Evolutionary conservation across 2,329 filamentous ascomycete genomes (phyloP).

Genomic region (Apiospora aurea): DNA sequence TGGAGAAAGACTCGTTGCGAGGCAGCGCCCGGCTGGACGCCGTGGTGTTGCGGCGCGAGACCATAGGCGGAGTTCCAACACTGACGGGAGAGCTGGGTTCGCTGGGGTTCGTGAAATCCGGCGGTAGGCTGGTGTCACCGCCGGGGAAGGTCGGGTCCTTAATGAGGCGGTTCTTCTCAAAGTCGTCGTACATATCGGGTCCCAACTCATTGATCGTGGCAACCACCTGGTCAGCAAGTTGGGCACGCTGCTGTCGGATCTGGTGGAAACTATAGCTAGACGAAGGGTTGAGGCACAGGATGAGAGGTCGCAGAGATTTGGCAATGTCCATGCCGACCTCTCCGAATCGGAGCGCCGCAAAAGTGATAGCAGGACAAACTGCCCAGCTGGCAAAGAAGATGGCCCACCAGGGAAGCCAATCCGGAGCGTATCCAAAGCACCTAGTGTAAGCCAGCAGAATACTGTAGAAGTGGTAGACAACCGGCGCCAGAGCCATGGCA

Average conservation of each 20-base stretch:
- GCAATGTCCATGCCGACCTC: slow-evolving; percentile 99
- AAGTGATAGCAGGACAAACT: slow-evolving; percentile 87
- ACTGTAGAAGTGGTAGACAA: slow-evolving; percentile 84
- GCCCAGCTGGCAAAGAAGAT: slow-evolving; percentile 78
- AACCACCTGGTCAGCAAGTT: slow-evolving; percentile 83
- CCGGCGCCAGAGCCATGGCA: slow-evolving; percentile 81
- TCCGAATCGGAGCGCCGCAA: slow-evolving; percentile 91
- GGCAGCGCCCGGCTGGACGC: slow-evolving; percentile 66
- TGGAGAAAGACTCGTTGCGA: slow-evolving; percentile 91
- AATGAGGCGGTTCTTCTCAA: slow-evolving; percentile 77
- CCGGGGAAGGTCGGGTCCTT: slow-evolving; percentile 55
- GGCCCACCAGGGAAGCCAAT: slow-evolving; percentile 80
- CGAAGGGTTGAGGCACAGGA: slow-evolving; percentile 83
- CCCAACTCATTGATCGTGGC: slow-evolving; percentile 94
- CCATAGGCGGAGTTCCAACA: slow-evolving; percentile 37
- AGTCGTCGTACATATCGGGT: slow-evolving; percentile 97
- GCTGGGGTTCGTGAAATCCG: slow-evolving; percentile 34
- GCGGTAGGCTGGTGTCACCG: slow-evolving; percentile 34
- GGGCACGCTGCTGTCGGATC: slow-evolving; percentile 74
- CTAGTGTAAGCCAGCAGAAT: slow-evolving; percentile 77
- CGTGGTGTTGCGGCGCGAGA: slow-evolving; percentile 58
- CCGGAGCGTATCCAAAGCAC: slow-evolving; percentile 81
- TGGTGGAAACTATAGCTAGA: slow-evolving; percentile 85
- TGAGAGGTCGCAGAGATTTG: slow-evolving; percentile 88
- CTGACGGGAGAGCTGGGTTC: slow-evolving; percentile 36